phyloP scores from a whole-genome alignment of 2,329 filamentous ascomycete genomes.

The Colletotrichum sp. region DNA sequence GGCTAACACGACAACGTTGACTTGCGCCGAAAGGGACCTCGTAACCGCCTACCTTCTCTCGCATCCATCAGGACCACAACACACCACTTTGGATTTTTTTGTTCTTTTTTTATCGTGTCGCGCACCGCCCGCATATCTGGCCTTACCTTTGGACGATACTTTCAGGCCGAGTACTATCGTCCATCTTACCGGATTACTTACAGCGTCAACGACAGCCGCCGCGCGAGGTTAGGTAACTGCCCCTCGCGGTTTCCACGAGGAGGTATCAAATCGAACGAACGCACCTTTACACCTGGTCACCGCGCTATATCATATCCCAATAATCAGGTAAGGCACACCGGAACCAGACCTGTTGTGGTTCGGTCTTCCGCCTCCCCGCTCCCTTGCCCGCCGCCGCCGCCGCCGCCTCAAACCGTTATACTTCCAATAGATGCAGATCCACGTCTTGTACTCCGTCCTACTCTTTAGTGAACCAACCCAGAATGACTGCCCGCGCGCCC shows the following conservation, averaged over 20 bases:
- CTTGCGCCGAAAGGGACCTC: neutral
- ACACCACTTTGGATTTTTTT: neutral
- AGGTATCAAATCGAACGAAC: neutral
- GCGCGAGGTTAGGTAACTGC: neutral
- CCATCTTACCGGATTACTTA: neutral
- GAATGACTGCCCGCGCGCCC: neutral
- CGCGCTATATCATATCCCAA: neutral
- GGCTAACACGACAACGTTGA: neutral
- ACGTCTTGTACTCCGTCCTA: neutral
- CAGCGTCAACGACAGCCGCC: neutral
- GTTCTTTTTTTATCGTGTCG: neutral
- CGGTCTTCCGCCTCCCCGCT: slow-evolving; percentile 12
- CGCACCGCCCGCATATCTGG: neutral
- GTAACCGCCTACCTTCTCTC: neutral
- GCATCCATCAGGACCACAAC: neutral
- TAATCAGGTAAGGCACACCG: neutral
- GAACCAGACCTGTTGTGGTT: slow-evolving; percentile 4
- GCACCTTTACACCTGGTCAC: neutral
- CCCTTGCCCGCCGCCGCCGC: neutral
- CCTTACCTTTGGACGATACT: neutral
- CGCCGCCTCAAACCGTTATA: slow-evolving; percentile 9
- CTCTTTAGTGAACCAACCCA: neutral
- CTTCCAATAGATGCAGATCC: slow-evolving; percentile 16
- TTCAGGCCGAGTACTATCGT: neutral
- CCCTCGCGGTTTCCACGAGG: neutral